Percentiles rank a stretch among this genome's conserved stretches.
phyloP scores from a whole-genome alignment of 2,329 filamentous ascomycete genomes.

The Aspergillus thermomutatus region DNA sequence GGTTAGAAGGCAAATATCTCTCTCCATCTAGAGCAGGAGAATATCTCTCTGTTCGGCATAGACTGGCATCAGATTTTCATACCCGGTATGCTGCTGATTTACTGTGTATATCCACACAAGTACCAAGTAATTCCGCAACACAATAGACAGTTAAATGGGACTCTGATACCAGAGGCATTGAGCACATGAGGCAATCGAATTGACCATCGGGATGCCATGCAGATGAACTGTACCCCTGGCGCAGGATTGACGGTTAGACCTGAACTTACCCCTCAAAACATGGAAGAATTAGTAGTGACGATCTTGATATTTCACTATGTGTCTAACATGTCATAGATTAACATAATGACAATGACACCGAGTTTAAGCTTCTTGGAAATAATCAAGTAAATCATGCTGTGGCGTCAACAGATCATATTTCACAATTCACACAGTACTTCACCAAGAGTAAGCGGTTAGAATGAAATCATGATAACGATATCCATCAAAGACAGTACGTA shows the following conservation, averaged over 20 bases:
- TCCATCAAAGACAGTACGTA: not conserved
- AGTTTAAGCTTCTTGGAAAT: not conserved
- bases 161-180: not conserved
- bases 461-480: not conserved
- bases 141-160: too few species aligned
- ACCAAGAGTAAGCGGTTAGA: too few species aligned
- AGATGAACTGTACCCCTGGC: not conserved
- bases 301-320: not conserved
- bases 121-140: too few species aligned
- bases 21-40: too few species aligned
- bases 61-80: too few species aligned
- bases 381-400: not conserved
- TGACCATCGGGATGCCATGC: too few species aligned
- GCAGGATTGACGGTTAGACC: not conserved
- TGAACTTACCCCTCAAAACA: not conserved
- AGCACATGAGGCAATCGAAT: not conserved
- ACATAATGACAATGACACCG: not conserved
- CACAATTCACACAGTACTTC: too few species aligned
- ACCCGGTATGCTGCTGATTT: too few species aligned
- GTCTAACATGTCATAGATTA: not conserved
- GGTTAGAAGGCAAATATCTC: too few species aligned
- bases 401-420: too few species aligned
- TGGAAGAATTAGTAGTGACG: not conserved
- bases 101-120: too few species aligned
- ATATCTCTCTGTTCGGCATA: too few species aligned